Conservation (phyloP, 768 basidiomycete genomes). For the Suillus cothurnatus region DNA sequence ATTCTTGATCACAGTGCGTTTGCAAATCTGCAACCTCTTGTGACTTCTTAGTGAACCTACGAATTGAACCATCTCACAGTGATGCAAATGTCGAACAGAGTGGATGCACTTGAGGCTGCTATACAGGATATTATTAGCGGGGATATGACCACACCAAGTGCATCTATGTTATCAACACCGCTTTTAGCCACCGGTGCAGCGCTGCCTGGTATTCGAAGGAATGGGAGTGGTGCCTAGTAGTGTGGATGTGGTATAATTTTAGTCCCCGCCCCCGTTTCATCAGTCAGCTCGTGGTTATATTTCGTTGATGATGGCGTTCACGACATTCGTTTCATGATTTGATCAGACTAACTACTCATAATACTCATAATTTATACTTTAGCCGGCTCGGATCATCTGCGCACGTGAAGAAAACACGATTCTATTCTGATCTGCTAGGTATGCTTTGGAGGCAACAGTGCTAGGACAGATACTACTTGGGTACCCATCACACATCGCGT, state of each 20-base stretch:
- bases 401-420: too few species aligned
- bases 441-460: neutral
- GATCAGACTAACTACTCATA: neutral
- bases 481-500: neutral
- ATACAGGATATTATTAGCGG: conserved; percentile 92
- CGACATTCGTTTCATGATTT: neutral
- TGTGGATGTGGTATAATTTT: neutral
- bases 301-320: neutral
- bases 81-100: conserved; percentile 90
- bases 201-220: conserved; percentile 44
- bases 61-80: conserved; percentile 48
- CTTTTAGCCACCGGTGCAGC: conserved; percentile 22
- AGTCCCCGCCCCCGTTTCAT: neutral
- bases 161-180: conserved; percentile 66
- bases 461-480: neutral
- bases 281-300: neutral
- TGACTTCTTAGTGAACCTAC: conserved; percentile 9
- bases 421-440: neutral
- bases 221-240: conserved; percentile 36
- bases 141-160: conserved; percentile 51
- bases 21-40: conserved; percentile 28
- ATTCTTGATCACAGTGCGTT: conserved; percentile 81
- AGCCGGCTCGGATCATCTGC: neutral
- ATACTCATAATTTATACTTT: neutral
- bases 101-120: conserved; percentile 85